Evolutionary conservation across 139 green algal species (phyloP), one percentile per base, ranked within the genome.

Genomic region (Gonium pectorale): DNA sequence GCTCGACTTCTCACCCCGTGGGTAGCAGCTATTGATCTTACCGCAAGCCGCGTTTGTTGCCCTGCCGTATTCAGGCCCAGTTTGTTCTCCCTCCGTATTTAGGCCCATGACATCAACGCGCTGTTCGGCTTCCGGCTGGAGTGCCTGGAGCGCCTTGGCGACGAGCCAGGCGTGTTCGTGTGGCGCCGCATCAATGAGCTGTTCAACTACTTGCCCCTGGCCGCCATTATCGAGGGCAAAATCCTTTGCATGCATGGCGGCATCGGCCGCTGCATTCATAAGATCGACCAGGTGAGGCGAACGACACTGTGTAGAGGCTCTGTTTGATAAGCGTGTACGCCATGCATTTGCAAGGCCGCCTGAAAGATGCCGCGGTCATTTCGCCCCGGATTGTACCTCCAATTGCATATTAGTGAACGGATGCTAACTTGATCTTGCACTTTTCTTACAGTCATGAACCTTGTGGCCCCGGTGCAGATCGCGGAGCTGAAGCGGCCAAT

Each of bases 231-330:
- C 56, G 97, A 99, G 90, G 90, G 95, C 86, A 99, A 94, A 80
- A 97, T 99, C 86, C 88, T 99, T 49, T 99, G 97, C 94, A 99
- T 99, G 97, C 96, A 99, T 82, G 96, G 96, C 46, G 93, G 97
- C 85, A 99, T 99, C 78, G 97, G 97, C 15, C 94, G 97, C 79
- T 97, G 85, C 89, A 99, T 99, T 75, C 79, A 94, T 66, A 88
- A 87, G 43, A 90, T 98, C n/a, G 86, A 91, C 13, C 93, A 81
- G 73, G 73, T 81, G 37, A 4, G 73, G n/a, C n/a, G n/a, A n/a
- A n/a, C n/a, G n/a, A n/a, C n/a, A n/a, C n/a, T n/a, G n/a, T n/a
- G n/a, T n/a, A n/a, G n/a, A n/a, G n/a, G n/a, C n/a, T n/a, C n/a
- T n/a, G n/a, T n/a, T n/a, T n/a, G n/a, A n/a, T n/a, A n/a, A n/a